Evolutionary conservation across 768 basidiomycete genomes (phyloP).

Genomic region (Suillus decipiens): DNA sequence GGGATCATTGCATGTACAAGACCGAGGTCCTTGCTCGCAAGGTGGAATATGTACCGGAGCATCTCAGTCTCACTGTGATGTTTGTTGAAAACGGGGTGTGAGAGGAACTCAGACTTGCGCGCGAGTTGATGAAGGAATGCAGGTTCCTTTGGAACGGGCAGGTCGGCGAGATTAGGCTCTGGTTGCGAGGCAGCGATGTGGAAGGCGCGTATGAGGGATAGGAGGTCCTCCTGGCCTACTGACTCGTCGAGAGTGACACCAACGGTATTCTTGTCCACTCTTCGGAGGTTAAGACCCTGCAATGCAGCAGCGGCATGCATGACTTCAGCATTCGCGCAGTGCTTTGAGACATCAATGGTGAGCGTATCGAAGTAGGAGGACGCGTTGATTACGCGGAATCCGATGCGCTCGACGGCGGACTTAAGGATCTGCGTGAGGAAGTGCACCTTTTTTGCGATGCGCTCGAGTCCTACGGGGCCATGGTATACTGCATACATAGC

Average conservation of each 20-base stretch:
- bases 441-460: slow-evolving; percentile 92
- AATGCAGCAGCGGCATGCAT: slow-evolving; percentile 70
- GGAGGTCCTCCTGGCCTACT: slow-evolving; percentile 71
- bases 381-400: slow-evolving; percentile 71
- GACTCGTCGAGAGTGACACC: slow-evolving; percentile 95
- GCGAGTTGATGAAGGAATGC: slow-evolving; percentile 56
- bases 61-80: slow-evolving; percentile 99
- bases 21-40: slow-evolving; percentile 92
- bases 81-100: slow-evolving; percentile 92
- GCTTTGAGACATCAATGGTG: slow-evolving; percentile 69
- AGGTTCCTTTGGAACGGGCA: slow-evolving; percentile 42
- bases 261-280: slow-evolving; percentile 69
- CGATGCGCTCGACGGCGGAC: slow-evolving; percentile 63
- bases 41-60: slow-evolving; percentile 93
- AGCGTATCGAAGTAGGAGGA: slow-evolving; percentile 87
- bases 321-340: slow-evolving; percentile 52
- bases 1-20: slow-evolving; percentile 97
- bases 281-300: slow-evolving; percentile 82
- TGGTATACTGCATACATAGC: slow-evolving; percentile 99
- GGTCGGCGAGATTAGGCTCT: slow-evolving; percentile 45
- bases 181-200: slow-evolving; percentile 59
- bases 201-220: slow-evolving; percentile 81
- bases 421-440: slow-evolving; percentile 79
- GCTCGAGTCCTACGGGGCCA: slow-evolving; percentile 80
- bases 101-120: slow-evolving; percentile 71